Evolutionary conservation across 257 asterid species (phyloP), one percentile per base, ranked within the genome.

Genomic region (Solanum pimpinellifolium): DNA sequence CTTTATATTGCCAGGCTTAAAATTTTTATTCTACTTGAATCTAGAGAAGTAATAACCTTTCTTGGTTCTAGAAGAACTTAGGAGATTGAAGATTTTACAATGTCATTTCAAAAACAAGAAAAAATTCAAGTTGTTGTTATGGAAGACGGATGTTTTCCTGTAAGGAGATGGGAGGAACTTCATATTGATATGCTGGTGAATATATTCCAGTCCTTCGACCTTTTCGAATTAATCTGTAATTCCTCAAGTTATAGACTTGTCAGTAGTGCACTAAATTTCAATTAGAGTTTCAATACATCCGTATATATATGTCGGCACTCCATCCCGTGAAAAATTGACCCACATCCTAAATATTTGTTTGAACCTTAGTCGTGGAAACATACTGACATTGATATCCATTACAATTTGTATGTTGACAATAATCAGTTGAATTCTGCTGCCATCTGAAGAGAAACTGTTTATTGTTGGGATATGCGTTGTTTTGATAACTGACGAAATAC

Each of bases 81-180:
- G 27, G 78, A 56, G 62, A 56, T 56, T 56, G 62, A 56, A 52
- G 62, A 0, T 52, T 52, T 52, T 13, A 46, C 35, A 4, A 60
- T 49, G 21, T 15, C 23, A 2, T 52, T 52, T 52, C 60, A 52
- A 52, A 16, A 52, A 16, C 1, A 52, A 52, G 62, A 52, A 52
- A 52, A 18, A 2, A 18, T 52, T 52, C 11, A 52, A 52, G 62
- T 15, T 52, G 62, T 52, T 42, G 87, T 85, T 41, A 94, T 93
- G 96, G 97, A 93, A 42, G 95, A 91, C 16, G 78, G 70, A 3
- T 84, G 75, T 85, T 83, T 74, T 73, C 85, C 23, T 74, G 87
- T 52, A 83, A 91, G 92, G 88, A 91, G 86, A 90, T 95, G 98
- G 97, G 93, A 93, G 90, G 96, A 95, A 87, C 90, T 95, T 56